Base-by-base conservation (phyloP, 108 stramenopile species). In the Cyclotella distinguenda region DNA sequence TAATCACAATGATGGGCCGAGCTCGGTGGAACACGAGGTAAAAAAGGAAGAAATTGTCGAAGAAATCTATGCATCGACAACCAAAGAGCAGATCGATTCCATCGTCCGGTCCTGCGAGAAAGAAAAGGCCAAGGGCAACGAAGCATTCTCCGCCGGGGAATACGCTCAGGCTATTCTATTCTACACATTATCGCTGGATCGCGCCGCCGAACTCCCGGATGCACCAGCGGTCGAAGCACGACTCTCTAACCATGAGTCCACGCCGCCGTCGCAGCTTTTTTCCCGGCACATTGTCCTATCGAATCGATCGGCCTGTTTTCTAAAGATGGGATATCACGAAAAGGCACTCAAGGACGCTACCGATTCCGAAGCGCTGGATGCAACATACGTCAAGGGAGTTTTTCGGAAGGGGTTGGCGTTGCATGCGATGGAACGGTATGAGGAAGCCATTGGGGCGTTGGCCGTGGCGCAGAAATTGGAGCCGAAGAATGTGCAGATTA, bases 401-500 rank as follows among this genome's bases (percentile, higher is more conserved):
- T 97, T 97, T 51, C 84, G 96, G 43, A 81, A 80, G 47, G 96
- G 96, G 4, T 58, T 95, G 40, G 89, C 93, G 8, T 67, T 94
- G 25, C 94, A 95, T 68, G 96, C 96, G 55, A 86, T 95, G 88
- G 85, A 81, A 26, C 66, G 80, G 22, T 97, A 90, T 47, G 49
- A 79, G 25, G 89, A 90, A 45, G 96, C 96, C 16, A 76, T 90
- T 38, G 68, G 82, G 12, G 59, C 82, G 22, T 73, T 97, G 68
- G 87, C 83, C 26, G 33, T 82, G 60, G 92, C 92, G 9, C 79
- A 84, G 34, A 89, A 88, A 62, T 25, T 95, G 22, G 94, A 97
- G 53, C 96, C 96, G 5, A 90, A 95, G 36, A 97, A 97, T 73
- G 83, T 89, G 64, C 92, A 95, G 66, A 91, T 95, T 54, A 90